phyloP scores from a whole-genome alignment of 345 rosid genomes.

The Salix udensis region DNA sequence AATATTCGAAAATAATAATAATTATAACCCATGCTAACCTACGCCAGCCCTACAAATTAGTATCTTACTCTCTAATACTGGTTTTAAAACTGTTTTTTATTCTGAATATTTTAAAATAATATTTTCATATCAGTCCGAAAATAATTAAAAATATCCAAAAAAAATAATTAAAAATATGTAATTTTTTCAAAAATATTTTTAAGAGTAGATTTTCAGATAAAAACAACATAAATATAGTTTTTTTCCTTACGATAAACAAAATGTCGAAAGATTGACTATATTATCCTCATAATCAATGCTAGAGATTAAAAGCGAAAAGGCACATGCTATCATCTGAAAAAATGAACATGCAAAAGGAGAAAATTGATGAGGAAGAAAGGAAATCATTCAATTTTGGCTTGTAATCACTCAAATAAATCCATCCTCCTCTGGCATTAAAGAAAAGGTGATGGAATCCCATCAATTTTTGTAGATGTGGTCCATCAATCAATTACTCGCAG shows the following conservation, averaged over 20 bases:
- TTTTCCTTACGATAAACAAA: no score
- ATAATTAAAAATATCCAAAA: no score
- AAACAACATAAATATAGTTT: no score
- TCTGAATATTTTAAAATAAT: no score
- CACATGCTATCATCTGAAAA: no score
- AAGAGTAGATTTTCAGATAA: no score
- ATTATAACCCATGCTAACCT: neutral
- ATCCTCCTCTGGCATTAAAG: neutral
- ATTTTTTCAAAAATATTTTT: no score
- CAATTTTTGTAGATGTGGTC: neutral
- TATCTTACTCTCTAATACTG: no score
- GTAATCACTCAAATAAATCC: neutral
- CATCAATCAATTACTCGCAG: neutral
- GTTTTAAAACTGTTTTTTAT: no score
- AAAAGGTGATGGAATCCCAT: neutral
- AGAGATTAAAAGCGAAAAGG: neutral
- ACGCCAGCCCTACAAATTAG: no score
- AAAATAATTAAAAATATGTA: no score
- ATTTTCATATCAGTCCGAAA: no score
- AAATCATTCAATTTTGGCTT: neutral
- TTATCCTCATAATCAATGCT: neutral
- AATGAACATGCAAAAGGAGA: neutral
- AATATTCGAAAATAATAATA: neutral
- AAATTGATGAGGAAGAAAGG: neutral
- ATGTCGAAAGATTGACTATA: neutral